Evolutionary conservation across 2,329 filamentous ascomycete genomes (phyloP).

Genomic region (Venturia asperata): DNA sequence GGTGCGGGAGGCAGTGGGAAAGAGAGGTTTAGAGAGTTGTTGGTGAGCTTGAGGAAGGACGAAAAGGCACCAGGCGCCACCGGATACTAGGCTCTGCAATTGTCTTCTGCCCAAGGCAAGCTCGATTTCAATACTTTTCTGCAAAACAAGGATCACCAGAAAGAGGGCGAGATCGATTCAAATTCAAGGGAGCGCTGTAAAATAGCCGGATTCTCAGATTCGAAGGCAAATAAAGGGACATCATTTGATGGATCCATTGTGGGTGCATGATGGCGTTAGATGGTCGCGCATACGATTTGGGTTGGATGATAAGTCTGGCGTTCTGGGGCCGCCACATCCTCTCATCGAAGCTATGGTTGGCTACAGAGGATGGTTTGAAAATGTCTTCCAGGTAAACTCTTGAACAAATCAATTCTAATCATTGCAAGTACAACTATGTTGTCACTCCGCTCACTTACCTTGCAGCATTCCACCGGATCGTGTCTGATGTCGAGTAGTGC

Average conservation of each 20-base stretch:
- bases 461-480: too few relatives aligned
- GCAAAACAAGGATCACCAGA: background rate
- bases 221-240: too few relatives aligned
- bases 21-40: slow-evolving; percentile 87
- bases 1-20: slow-evolving; percentile 88
- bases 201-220: too few relatives aligned
- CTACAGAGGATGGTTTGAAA: background rate
- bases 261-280: too few relatives aligned
- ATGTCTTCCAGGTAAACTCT: background rate
- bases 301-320: background rate
- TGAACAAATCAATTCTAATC: background rate
- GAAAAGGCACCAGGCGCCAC: slow-evolving; percentile 66
- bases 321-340: background rate
- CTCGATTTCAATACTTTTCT: background rate
- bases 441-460: background rate
- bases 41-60: slow-evolving; percentile 84
- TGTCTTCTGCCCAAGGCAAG: background rate
- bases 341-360: background rate
- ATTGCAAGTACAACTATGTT: background rate
- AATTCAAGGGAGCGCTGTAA: too few relatives aligned
- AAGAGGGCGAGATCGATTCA: background rate
- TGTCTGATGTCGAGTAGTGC: too few relatives aligned
- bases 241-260: too few relatives aligned
- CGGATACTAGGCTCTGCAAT: slow-evolving; percentile 26
- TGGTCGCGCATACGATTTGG: background rate